phyloP scores from a whole-genome alignment of 257 asterid genomes.

The Agastache rugosa region DNA sequence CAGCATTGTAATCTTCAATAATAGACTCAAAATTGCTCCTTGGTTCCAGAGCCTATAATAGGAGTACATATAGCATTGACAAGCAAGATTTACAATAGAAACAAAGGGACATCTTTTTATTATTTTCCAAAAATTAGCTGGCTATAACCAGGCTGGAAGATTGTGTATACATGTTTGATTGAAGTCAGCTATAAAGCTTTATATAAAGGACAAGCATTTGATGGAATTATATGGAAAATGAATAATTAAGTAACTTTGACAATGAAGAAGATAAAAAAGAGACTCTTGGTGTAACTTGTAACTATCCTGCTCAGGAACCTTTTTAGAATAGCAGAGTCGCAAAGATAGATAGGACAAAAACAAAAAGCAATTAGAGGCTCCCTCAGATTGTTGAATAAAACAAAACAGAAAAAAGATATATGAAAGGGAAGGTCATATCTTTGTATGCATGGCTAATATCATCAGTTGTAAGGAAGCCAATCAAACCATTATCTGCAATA shows the following conservation, averaged over 20 bases:
- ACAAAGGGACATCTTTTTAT: constrained; percentile 22
- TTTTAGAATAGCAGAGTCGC: constrained; percentile 8
- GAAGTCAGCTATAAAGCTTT: not conserved
- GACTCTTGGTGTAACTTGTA: constrained; percentile 14
- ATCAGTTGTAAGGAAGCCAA: constrained; percentile 28
- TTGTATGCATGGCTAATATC: constrained; percentile 6
- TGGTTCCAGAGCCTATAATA: constrained; percentile 63
- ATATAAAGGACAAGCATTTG: not conserved
- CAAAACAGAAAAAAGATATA: constrained; percentile 19
- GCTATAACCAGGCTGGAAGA: constrained; percentile 5
- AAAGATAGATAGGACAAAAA: constrained; percentile 18
- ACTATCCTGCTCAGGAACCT: constrained; percentile 23
- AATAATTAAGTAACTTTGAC: constrained; percentile 29
- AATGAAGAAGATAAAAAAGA: not conserved
- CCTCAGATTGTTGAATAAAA: constrained; percentile 2
- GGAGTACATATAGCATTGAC: constrained; percentile 30
- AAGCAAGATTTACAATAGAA: constrained; percentile 26
- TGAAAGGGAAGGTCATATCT: constrained; percentile 5
- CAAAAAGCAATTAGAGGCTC: constrained; percentile 8
- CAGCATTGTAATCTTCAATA: constrained; percentile 76
- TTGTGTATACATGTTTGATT: constrained; percentile 4
- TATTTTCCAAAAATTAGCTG: constrained; percentile 20
- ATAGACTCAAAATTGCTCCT: constrained; percentile 63
- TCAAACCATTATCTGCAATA: constrained; percentile 22
- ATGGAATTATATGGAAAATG: constrained; percentile 4